These are phyloP conservation scores for Chalciporus piperatus DNA, from an alignment of 768 basidiomycete species.

Conservation along the genomic window DNA sequence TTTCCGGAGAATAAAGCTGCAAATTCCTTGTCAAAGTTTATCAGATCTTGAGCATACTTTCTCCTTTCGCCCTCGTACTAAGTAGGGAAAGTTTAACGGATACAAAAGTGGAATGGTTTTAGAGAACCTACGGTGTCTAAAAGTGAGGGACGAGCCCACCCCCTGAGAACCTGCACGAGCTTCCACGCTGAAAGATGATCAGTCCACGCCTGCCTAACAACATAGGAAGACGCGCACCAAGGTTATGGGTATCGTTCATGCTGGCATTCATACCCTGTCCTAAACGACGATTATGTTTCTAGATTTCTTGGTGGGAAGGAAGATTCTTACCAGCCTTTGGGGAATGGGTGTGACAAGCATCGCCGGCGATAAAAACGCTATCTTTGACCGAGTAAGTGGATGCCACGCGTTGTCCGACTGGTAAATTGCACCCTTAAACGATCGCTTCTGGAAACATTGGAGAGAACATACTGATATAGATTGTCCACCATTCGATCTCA, in stretches of 20 bases:
- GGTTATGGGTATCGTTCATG: conserved; percentile 74
- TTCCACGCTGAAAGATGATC: conserved; percentile 46
- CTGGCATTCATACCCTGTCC: conserved; percentile 79
- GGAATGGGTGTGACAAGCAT: conserved; percentile 70
- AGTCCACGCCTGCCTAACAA: conserved; percentile 45
- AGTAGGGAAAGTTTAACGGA: not conserved
- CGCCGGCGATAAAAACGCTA: conserved; percentile 74
- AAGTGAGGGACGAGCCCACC: conserved; percentile 37
- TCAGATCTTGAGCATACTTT: conserved; percentile 69
- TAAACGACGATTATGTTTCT: conserved; percentile 16
- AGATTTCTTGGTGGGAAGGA: not conserved
- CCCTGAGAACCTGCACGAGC: conserved; percentile 42
- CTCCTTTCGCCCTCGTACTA: conserved; percentile 71
- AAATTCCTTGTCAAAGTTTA: conserved; percentile 66
- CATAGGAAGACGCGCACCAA: conserved; percentile 36
- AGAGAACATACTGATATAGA: conserved; percentile 56
- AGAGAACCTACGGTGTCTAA: conserved; percentile 39
- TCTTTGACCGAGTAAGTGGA: conserved; percentile 57
- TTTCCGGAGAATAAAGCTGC: conserved; percentile 67
- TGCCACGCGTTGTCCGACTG: conserved; percentile 76
- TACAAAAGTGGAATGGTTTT: not conserved
- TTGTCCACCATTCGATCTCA: conserved; percentile 69
- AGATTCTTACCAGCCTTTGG: conserved; percentile 54
- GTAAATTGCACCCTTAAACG: not conserved
- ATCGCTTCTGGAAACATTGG: not conserved